phyloP scores from a whole-genome alignment of 1,284 basidiomycete genomes.

The Ceratobasidium sp. region DNA sequence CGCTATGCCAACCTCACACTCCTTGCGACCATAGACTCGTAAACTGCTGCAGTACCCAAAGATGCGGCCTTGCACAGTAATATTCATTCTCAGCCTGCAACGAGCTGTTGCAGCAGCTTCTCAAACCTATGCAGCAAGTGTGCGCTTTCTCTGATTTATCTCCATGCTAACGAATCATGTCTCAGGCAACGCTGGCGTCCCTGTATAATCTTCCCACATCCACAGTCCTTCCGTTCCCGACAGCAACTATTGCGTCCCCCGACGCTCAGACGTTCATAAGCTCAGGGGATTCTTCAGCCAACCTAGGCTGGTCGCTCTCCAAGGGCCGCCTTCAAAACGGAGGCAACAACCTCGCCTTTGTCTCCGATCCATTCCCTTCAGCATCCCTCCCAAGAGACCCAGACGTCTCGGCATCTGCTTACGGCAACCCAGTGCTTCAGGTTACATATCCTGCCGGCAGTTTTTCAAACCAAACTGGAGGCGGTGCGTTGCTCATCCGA shows the following conservation, averaged over 20 bases:
- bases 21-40: constrained; percentile 5
- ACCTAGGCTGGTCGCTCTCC: constrained; percentile 64
- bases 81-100: neutral
- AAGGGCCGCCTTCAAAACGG: constrained; percentile 70
- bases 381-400: constrained; percentile 30
- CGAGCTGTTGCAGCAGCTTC: constrained; percentile 18
- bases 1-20: constrained; percentile 16
- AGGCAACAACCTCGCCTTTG: constrained; percentile 66
- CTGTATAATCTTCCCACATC: constrained; percentile 69
- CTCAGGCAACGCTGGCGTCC: constrained; percentile 58
- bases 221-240: constrained; percentile 73
- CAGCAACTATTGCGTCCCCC: constrained; percentile 63
- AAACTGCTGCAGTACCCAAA: neutral
- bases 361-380: constrained; percentile 71
- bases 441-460: constrained; percentile 72
- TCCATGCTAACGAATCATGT: neutral
- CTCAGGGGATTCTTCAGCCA: constrained; percentile 53
- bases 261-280: constrained; percentile 66
- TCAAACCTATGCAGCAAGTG: constrained; percentile 6
- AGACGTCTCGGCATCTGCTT: constrained; percentile 54
- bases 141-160: neutral
- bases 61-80: neutral
- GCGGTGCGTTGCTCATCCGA: constrained; percentile 62
- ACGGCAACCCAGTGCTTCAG: constrained; percentile 64
- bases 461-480: constrained; percentile 69